A percentile compares a stretch with the other conserved stretches of the same genome.
Conservation (phyloP, 148 eudicot species). For the Amaranthus palmeri region DNA sequence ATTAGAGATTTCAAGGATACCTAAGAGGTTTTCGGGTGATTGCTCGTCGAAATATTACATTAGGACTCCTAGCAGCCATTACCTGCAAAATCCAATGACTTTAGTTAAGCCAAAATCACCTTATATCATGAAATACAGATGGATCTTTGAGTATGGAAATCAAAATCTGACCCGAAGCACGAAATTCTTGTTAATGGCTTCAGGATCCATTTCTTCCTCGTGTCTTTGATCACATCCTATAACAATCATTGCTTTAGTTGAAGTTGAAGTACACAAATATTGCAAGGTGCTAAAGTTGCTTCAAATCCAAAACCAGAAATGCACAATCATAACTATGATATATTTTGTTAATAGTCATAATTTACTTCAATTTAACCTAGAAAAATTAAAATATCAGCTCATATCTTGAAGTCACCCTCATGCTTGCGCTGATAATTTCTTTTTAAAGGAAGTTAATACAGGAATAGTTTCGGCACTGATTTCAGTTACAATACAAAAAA, state of each 20-base stretch:
- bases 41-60: conserved; percentile 52
- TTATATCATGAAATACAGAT: not conserved
- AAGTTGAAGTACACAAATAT: not conserved
- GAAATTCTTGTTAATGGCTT: conserved; percentile 67
- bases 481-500: too few species aligned
- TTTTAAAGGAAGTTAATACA: too few species aligned
- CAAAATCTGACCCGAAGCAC: conserved; percentile 60
- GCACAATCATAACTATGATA: not conserved
- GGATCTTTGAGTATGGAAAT: too few species aligned
- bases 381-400: not conserved
- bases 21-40: conserved; percentile 46
- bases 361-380: not conserved
- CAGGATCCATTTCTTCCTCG: conserved; percentile 73
- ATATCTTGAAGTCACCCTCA: not conserved
- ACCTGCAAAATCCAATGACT: conserved; percentile 39
- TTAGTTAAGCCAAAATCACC: not conserved
- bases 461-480: too few species aligned
- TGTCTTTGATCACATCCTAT: conserved; percentile 89
- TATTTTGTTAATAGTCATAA: too few species aligned
- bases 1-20: conserved; percentile 18
- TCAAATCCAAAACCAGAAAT: not conserved
- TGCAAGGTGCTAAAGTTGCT: not conserved
- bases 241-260: not conserved
- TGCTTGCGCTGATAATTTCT: too few species aligned
- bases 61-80: conserved; percentile 96